Conservation (phyloP, 345 rosid genomes). For the Moringa oleifera region DNA sequence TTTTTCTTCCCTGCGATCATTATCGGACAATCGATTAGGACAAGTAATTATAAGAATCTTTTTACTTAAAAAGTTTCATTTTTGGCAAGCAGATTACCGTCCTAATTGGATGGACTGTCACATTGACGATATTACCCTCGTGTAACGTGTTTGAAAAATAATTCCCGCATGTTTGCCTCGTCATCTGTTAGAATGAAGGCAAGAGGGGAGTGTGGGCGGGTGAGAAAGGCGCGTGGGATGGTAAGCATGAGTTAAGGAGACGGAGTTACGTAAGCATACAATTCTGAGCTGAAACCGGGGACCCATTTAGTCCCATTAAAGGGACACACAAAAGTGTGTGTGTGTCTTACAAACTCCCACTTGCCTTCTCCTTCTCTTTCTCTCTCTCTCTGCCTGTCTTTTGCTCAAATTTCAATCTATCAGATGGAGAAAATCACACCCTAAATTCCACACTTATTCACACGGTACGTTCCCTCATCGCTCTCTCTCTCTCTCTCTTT, state of each 20-base stretch:
- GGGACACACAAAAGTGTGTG: neutral
- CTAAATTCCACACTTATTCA: constrained; percentile 1
- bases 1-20: too few species aligned
- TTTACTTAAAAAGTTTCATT: too few species aligned
- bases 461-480: constrained; percentile 18
- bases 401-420: neutral
- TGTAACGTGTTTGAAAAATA: too few species aligned
- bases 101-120: too few species aligned
- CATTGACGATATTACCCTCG: too few species aligned
- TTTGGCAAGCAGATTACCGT: too few species aligned
- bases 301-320: neutral
- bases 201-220: neutral
- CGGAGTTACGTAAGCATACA: neutral
- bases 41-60: too few species aligned
- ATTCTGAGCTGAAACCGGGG: neutral
- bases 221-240: neutral
- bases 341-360: neutral
- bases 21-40: too few species aligned
- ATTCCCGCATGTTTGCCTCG: too few species aligned
- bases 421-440: constrained; percentile 15
- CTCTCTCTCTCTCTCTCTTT: constrained; percentile 1
- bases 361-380: neutral
- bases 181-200: too few species aligned
- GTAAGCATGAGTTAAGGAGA: neutral
- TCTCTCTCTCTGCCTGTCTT: neutral